Evolutionary conservation across 2,329 filamentous ascomycete genomes (phyloP), one percentile per base, ranked within the genome.

Genomic region (Lachnellula subtilissima): DNA sequence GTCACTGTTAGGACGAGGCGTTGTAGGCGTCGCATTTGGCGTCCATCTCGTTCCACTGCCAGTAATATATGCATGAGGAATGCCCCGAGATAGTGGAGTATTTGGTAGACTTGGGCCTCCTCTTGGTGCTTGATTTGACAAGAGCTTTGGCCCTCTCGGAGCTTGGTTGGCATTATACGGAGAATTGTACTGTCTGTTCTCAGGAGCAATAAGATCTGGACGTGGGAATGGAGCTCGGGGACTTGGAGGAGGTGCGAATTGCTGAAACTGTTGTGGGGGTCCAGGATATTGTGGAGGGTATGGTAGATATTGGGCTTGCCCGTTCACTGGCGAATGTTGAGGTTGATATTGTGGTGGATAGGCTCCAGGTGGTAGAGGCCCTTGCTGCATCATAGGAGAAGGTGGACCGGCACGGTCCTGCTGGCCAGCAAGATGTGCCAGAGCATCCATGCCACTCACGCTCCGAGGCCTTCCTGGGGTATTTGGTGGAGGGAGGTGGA

Each of bases 31-130:
- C 6, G 80, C 77, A 5, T 74, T 76, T 15, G 78, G 73, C 2
- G 75, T 80, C 83, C 84, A 87, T 64, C 79, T 80, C 0, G 84
- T 87, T 46, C 80, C 82, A 47, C 59, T 66, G 15, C 69, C 69
- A 40, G 68, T 71, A 22, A 57, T 64, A 37, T 56, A 55, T 32
- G 28, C 8, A 4, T 35, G 59, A 15, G 53, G 52, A 4, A 28
- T 35, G 17, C 51, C 54, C 12, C 57, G 58, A 9, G 57, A 55
- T 6, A 65, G 50, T 8, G 68, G 68, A 5, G 68, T 69, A 51
- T 62, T 61, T 17, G 67, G 67, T 28, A 59, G 52, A 45, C 54
- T 62, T 25, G 57, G 49, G 19, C 60, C 57, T 47, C 50, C 48
- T 45, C 56, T 62, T 12, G 58, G 58, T 46, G 46, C 55, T 39